Percentiles rank a stretch among this genome's conserved stretches.
phyloP scores from a whole-genome alignment of 139 green algal species.

The Gonium pectorale region DNA sequence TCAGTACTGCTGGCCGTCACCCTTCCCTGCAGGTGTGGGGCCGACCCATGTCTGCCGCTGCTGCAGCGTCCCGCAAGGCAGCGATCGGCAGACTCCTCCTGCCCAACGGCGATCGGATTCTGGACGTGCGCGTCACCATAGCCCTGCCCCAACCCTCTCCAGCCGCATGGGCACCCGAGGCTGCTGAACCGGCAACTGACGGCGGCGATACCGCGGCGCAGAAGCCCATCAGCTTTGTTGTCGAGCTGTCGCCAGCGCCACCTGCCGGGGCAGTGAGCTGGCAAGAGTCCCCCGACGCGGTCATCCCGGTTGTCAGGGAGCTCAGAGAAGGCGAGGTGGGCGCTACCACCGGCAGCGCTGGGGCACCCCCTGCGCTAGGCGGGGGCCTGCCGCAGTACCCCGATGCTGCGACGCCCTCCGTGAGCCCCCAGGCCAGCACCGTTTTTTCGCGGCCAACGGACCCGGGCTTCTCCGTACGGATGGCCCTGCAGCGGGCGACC shows the following conservation, averaged over 20 bases:
- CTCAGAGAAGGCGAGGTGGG: no score
- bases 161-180: neutral
- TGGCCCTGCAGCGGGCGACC: slow-evolving; percentile 10
- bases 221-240: neutral
- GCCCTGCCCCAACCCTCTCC: no score
- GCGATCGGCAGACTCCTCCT: no score
- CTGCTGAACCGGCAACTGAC: neutral
- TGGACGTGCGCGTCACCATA: neutral
- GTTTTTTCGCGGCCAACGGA: no score
- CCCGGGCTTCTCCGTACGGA: slow-evolving; percentile 7
- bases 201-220: neutral
- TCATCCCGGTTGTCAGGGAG: no score
- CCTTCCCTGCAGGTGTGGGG: no score
- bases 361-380: no score
- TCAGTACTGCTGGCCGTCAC: no score
- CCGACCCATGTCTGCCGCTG: no score
- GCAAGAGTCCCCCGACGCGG: no score
- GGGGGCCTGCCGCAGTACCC: slow-evolving; percentile 4
- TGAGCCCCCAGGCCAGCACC: slow-evolving; percentile 3
- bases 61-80: no score
- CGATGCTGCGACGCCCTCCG: neutral
- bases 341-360: no score
- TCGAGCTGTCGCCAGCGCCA: neutral
- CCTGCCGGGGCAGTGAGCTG: neutral
- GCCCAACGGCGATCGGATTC: slow-evolving; percentile 33